Conservation (phyloP, 129 eudicot species). For the Ambrosia trifida region DNA sequence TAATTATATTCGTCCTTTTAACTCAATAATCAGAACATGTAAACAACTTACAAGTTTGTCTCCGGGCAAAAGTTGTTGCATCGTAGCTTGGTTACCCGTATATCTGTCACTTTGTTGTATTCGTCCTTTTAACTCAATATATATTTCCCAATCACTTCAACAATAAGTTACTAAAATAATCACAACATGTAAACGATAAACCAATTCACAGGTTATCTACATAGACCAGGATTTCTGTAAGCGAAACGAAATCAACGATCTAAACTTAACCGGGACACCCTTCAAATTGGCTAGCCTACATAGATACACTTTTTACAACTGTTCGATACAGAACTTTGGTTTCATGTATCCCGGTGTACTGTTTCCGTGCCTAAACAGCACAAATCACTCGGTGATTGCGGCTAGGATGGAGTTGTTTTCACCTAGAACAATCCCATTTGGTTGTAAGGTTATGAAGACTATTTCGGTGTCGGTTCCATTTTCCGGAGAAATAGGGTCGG, state of each 20-base stretch:
- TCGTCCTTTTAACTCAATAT: too few relatives aligned
- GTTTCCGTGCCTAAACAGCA: constrained; percentile 40
- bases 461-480: constrained; percentile 34
- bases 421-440: constrained; percentile 19
- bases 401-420: constrained; percentile 2
- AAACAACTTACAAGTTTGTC: too few relatives aligned
- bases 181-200: background rate
- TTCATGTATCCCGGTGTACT: constrained; percentile 17
- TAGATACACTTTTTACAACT: constrained; percentile 48
- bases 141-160: background rate
- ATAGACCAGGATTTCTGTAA: constrained; percentile 55
- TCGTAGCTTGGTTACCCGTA: too few relatives aligned
- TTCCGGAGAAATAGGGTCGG: constrained; percentile 23
- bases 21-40: too few relatives aligned
- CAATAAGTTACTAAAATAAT: background rate
- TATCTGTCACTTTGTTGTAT: too few relatives aligned
- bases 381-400: constrained; percentile 42
- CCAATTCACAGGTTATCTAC: constrained; percentile 20
- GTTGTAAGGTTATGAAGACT: constrained; percentile 35
- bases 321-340: constrained; percentile 32
- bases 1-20: too few relatives aligned
- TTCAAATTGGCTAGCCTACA: constrained; percentile 13
- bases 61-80: too few relatives aligned
- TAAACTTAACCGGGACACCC: constrained; percentile 29
- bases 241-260: constrained; percentile 24